These are phyloP conservation scores for Panaeolus cyanescens DNA, from an alignment of 768 basidiomycete genomes.

Conservation along the genomic window DNA sequence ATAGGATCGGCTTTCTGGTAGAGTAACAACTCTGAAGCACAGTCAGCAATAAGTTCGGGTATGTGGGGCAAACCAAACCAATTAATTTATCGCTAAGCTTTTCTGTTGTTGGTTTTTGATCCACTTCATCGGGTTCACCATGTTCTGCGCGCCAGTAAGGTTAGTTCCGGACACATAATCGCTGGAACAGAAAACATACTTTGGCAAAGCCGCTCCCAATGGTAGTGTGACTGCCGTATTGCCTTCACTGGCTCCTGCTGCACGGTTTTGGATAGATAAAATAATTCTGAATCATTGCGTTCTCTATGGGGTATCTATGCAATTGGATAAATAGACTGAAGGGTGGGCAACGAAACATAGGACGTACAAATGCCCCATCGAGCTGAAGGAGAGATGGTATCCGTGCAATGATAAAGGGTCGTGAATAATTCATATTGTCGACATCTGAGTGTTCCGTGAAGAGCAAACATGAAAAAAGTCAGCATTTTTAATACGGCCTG, in stretches of 20 bases:
- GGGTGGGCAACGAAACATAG: slow-evolving; percentile 8
- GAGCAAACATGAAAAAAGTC: slow-evolving; percentile 6
- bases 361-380: slow-evolving; percentile 65
- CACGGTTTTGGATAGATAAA: slow-evolving; percentile 72
- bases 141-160: slow-evolving; percentile 44
- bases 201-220: slow-evolving; percentile 61
- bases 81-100: slow-evolving; percentile 65
- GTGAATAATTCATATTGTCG: slow-evolving; percentile 38
- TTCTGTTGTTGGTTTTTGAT: slow-evolving; percentile 33
- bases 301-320: slow-evolving; percentile 68
- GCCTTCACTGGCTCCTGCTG: slow-evolving; percentile 47
- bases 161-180: slow-evolving; percentile 1
- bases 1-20: background rate
- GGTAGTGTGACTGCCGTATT: slow-evolving; percentile 55
- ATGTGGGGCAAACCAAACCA: slow-evolving; percentile 39
- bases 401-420: slow-evolving; percentile 67
- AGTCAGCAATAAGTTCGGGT: background rate
- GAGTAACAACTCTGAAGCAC: background rate
- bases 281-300: slow-evolving; percentile 79
- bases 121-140: slow-evolving; percentile 48
- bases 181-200: slow-evolving; percentile 47
- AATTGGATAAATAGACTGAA: slow-evolving; percentile 5
- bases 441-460: slow-evolving; percentile 31
- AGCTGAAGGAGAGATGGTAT: slow-evolving; percentile 62
- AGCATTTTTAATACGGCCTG: background rate